Evolutionary conservation across 495 filamentous ascomycete genomes (phyloP), one percentile per base, ranked within the genome.

Genomic region (Lineolata rhizophorae): DNA sequence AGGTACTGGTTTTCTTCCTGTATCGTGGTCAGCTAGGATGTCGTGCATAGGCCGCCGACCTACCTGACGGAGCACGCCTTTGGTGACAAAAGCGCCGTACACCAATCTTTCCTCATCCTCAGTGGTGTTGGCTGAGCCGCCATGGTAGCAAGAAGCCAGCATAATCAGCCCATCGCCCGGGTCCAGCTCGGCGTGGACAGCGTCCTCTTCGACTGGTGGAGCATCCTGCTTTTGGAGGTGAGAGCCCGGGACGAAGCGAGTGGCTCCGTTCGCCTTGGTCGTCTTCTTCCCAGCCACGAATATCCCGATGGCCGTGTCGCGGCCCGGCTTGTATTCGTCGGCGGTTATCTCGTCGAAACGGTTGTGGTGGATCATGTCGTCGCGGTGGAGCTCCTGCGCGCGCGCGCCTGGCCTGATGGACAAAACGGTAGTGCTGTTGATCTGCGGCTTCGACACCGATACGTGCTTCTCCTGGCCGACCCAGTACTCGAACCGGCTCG

Each of bases 181-280:
- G 11, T 28, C 27, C 14, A 41, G 26, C 28, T 41, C 38, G 6
- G 38, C 38, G 24, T 41, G 17, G 6, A 30, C 6, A 8, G 28
- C 28, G 8, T 38, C 31, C 20, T 38, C 36, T 38, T 38, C 36
- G 18, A 31, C 24, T 13, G 39, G 30, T 27, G 35, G 35, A 2
- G 26, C 30, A 20, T 34, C 35, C 14, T 14, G 13, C 21, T 41
- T 36, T 21, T 41, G 45, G 5, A 57, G 45, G 41, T 63, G 59
- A 18, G 43, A 49, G 9, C 52, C 45, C 2, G 54, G 56, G 30
- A 61, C 55, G 32, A 61, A 49, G 8, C 50, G 46, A 9, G 57
- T 61, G 20, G 52, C 57, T 9, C 57, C 59, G 32, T 61, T 63
- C 5, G 40, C 41, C 21, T 42, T 48, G 3, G 48, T 52, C 1